These are phyloP conservation scores for Oemleria cerasiformis DNA, from an alignment of 306 rosid genomes.

Conservation along the genomic window DNA sequence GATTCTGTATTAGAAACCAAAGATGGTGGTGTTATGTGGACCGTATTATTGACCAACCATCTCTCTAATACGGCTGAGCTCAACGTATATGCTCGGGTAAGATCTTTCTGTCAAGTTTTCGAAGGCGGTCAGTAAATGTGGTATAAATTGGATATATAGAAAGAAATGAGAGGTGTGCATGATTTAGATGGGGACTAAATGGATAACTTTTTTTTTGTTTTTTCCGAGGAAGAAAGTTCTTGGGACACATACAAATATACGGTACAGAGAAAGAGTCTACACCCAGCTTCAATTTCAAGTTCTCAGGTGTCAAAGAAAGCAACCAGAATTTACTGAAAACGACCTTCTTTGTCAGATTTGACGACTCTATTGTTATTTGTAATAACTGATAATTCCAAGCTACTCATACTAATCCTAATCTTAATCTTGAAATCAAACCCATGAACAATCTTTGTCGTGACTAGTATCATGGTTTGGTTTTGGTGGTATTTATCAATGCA, in stretches of 20 bases:
- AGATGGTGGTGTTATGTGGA: too few relatives aligned
- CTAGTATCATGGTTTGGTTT: too few relatives aligned
- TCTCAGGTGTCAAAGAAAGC: not conserved
- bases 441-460: too few relatives aligned
- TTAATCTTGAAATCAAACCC: not conserved
- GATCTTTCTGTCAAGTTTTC: too few relatives aligned
- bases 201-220: not conserved
- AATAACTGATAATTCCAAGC: not conserved
- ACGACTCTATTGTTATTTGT: not conserved
- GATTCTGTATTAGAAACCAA: too few relatives aligned
- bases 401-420: not conserved
- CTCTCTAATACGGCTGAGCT: too few relatives aligned
- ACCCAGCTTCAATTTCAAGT: not conserved
- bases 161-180: not conserved
- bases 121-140: too few relatives aligned
- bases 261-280: not conserved
- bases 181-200: not conserved
- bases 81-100: too few relatives aligned
- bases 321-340: constrained; percentile 8
- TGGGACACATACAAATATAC: not conserved
- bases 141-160: too few relatives aligned
- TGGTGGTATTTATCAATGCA: too few relatives aligned
- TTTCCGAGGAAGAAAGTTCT: too few relatives aligned
- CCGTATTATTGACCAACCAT: too few relatives aligned
- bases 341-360: not conserved